phyloP scores from a whole-genome alignment of 345 rosid genomes.

The Barbarea vulgaris region DNA sequence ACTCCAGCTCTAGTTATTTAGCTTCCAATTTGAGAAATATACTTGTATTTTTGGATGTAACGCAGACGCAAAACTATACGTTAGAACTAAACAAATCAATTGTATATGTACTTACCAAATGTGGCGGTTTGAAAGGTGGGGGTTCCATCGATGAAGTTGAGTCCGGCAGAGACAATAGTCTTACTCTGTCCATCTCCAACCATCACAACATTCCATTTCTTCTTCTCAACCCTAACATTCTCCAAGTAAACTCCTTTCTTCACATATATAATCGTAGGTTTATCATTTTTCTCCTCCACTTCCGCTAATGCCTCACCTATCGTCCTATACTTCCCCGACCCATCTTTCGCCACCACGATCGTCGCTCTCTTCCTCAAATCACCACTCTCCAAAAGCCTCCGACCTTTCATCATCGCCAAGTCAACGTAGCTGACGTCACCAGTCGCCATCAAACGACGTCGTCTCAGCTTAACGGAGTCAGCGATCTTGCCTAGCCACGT shows the following conservation, averaged over 20 bases:
- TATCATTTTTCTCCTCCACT: slow-evolving; percentile 58
- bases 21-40: no score
- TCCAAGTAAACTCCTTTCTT: slow-evolving; percentile 69
- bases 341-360: slow-evolving; percentile 69
- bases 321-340: slow-evolving; percentile 65
- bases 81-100: neutral
- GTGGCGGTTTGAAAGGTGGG: slow-evolving; percentile 77
- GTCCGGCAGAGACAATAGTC: slow-evolving; percentile 60
- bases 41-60: no score
- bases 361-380: slow-evolving; percentile 55
- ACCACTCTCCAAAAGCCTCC: slow-evolving; percentile 46
- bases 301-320: slow-evolving; percentile 57
- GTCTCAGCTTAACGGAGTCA: slow-evolving; percentile 40
- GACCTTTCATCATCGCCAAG: slow-evolving; percentile 22
- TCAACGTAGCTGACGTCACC: neutral
- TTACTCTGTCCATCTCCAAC: slow-evolving; percentile 75
- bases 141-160: slow-evolving; percentile 72
- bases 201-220: slow-evolving; percentile 67
- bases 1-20: no score
- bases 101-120: slow-evolving; percentile 40
- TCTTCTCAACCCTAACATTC: slow-evolving; percentile 71
- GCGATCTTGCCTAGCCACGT: slow-evolving; percentile 61
- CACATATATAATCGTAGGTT: slow-evolving; percentile 63
- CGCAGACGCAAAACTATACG: neutral
- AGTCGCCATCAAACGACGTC: slow-evolving; percentile 25